Conservation (phyloP, 495 filamentous ascomycete species). For the Penicillium roqueforti region DNA sequence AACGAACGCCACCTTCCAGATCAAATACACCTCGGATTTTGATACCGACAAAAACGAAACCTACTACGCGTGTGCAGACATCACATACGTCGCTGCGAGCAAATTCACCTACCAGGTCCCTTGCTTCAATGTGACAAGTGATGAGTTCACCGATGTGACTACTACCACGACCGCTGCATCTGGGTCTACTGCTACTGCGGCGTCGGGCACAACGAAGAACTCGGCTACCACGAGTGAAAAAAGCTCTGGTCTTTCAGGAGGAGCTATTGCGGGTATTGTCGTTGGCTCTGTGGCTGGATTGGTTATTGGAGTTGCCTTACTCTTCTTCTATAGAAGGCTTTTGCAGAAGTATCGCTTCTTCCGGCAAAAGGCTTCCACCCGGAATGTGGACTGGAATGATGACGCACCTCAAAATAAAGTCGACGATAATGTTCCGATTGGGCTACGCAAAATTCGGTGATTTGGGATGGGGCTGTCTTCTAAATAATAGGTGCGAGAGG, state of each 20-base stretch:
- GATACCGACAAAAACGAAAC: constrained; percentile 43
- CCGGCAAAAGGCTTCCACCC: not conserved
- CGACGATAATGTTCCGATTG: not conserved
- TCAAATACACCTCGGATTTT: constrained; percentile 45
- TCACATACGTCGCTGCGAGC: constrained; percentile 41
- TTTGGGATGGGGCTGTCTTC: not conserved
- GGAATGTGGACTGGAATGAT: not conserved
- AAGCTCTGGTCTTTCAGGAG: constrained; percentile 30
- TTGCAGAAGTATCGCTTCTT: not conserved
- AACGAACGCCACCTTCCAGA: constrained; percentile 49
- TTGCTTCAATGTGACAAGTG: constrained; percentile 48
- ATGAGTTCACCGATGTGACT: constrained; percentile 11
- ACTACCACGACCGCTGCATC: constrained; percentile 5
- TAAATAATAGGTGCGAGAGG: not conserved
- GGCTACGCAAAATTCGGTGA: not conserved
- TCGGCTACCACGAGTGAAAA: not conserved
- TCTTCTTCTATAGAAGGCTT: constrained; percentile 8
- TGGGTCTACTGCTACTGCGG: constrained; percentile 2
- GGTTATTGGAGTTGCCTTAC: constrained; percentile 9
- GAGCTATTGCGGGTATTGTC: constrained; percentile 46
- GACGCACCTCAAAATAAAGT: not conserved
- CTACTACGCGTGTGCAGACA: constrained; percentile 51
- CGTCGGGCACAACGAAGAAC: not conserved
- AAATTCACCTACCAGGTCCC: constrained; percentile 38
- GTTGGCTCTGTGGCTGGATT: constrained; percentile 43